These are phyloP conservation scores for Lodderomyces elongisporus DNA, from an alignment of 1,139 yeast species.

Conservation along the genomic window DNA sequence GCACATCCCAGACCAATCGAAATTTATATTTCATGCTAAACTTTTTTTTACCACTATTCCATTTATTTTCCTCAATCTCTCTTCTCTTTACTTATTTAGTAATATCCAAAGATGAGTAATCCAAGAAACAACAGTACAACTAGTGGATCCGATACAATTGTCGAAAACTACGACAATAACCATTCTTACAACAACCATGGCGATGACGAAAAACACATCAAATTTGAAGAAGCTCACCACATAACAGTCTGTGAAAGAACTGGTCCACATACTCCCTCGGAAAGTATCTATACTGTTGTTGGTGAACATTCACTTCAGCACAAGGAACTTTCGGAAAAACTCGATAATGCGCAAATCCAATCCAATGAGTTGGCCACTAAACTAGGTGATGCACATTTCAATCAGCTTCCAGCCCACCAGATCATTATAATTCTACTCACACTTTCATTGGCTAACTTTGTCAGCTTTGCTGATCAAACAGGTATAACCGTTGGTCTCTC, in stretches of 20 bases:
- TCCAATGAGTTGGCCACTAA: constrained; percentile 21
- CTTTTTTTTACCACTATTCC: too few relatives aligned
- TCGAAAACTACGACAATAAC: too few relatives aligned
- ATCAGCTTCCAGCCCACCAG: constrained; percentile 27
- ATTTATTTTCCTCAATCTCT: background rate
- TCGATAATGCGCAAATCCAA: constrained; percentile 6
- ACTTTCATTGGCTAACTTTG: constrained; percentile 22
- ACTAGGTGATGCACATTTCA: constrained; percentile 35
- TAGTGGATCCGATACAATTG: too few relatives aligned
- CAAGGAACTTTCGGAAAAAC: too few relatives aligned
- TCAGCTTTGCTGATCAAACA: constrained; percentile 40
- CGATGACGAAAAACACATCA: constrained; percentile 3
- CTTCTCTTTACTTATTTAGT: too few relatives aligned
- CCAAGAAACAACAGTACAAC: background rate
- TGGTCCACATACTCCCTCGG: constrained; percentile 9
- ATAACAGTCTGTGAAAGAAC: constrained; percentile 6
- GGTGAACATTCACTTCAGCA: constrained; percentile 4
- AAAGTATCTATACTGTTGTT: constrained; percentile 7
- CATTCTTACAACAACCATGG: background rate
- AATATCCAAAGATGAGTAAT: too few relatives aligned
- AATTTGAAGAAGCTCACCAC: constrained; percentile 5
- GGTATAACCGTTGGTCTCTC: constrained; percentile 39
- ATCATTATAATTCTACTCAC: constrained; percentile 25
- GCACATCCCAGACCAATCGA: too few relatives aligned
- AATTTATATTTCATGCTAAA: too few relatives aligned